These are phyloP conservation scores for Pichia deserticola DNA, from an alignment of 805 yeast genomes.

Conservation along the genomic window DNA sequence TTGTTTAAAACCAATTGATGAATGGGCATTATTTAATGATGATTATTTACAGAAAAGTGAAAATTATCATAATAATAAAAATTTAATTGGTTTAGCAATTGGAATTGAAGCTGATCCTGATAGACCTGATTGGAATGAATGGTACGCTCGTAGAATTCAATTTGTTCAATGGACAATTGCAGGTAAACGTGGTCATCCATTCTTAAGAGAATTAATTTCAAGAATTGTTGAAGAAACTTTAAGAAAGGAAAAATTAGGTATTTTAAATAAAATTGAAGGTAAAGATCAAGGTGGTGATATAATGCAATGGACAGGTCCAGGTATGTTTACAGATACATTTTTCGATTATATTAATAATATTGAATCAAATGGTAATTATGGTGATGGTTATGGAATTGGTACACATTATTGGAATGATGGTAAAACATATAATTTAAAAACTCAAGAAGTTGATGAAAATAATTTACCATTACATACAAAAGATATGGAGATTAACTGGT, in stretches of 20 bases:
- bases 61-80: too few species aligned
- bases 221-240: constrained; percentile 72
- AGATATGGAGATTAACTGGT: constrained; percentile 44
- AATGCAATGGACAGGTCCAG: constrained; percentile 97
- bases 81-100: constrained; percentile 54
- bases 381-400: constrained; percentile 30
- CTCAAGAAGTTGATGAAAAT: constrained; percentile 16
- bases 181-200: constrained; percentile 86
- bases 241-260: constrained; percentile 40
- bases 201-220: constrained; percentile 71
- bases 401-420: constrained; percentile 21
- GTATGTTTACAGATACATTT: constrained; percentile 82
- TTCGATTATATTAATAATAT: constrained; percentile 73
- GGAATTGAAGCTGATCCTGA: constrained; percentile 98
- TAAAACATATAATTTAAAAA: constrained; percentile 16
- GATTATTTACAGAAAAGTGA: constrained; percentile 2
- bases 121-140: constrained; percentile 84
- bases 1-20: constrained; percentile 59
- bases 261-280: constrained; percentile 41
- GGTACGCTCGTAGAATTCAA: constrained; percentile 91
- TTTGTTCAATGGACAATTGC: constrained; percentile 97
- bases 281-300: constrained; percentile 67
- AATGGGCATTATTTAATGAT: constrained; percentile 60
- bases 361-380: constrained; percentile 26
- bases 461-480: constrained; percentile 20